A percentile compares a stretch with the other conserved stretches of the same genome.
Evolutionary conservation across 495 filamentous ascomycete genomes (phyloP).

Genomic region (Pyronema domesticum): DNA sequence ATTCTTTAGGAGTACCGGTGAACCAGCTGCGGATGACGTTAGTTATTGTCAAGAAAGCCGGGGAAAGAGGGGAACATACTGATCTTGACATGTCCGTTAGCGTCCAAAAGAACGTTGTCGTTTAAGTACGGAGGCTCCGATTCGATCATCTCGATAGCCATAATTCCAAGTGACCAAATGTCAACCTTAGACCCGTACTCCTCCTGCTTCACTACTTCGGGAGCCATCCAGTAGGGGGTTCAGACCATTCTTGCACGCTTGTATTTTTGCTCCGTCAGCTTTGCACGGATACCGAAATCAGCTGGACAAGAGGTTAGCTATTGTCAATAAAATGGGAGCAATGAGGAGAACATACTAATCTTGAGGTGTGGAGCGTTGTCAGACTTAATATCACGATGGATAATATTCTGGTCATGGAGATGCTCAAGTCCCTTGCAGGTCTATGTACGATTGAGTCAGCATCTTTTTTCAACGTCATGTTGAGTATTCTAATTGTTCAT

Average conservation of each 20-base stretch:
- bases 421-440: conserved; percentile 91
- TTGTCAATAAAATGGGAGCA: not conserved
- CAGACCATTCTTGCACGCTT: conserved; percentile 88
- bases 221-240: conserved; percentile 81
- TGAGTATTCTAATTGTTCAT: not conserved
- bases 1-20: conserved; percentile 38
- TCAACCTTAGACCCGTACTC: conserved; percentile 97
- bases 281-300: conserved; percentile 98
- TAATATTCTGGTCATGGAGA: conserved; percentile 86
- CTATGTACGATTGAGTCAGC: conserved; percentile 42
- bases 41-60: not conserved
- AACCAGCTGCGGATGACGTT: conserved; percentile 51
- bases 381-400: conserved; percentile 97
- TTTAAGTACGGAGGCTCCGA: conserved; percentile 81
- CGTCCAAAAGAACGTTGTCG: conserved; percentile 91
- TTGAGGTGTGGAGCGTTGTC: conserved; percentile 98
- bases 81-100: conserved; percentile 90
- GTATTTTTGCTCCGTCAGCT: conserved; percentile 75
- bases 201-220: too few relatives aligned
- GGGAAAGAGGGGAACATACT: conserved; percentile 41
- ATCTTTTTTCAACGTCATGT: not conserved
- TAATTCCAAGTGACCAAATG: conserved; percentile 96
- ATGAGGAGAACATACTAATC: conserved; percentile 52
- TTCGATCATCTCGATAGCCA: conserved; percentile 87
- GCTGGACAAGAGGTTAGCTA: conserved; percentile 32